Percentiles rank a stretch among this genome's conserved stretches.
Conservation (phyloP, 2,329 filamentous ascomycete genomes). For the Stagonosporopsis vannaccii region DNA sequence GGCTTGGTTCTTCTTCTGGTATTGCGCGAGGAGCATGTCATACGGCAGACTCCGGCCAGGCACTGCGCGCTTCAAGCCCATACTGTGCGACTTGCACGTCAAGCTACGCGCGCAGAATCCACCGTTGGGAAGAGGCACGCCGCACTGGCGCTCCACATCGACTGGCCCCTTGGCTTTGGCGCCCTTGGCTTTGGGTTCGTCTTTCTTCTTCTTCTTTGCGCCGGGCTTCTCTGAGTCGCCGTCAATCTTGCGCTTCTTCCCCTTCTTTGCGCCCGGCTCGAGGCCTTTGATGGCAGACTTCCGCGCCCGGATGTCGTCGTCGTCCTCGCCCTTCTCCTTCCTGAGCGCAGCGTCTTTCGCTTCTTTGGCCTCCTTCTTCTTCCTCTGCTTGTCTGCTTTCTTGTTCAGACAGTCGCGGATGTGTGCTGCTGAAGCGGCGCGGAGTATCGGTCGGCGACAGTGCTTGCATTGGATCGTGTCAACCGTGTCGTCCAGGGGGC, state of each 20-base stretch:
- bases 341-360: constrained; percentile 58
- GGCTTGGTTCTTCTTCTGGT: constrained; percentile 95
- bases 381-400: constrained; percentile 72
- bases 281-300: constrained; percentile 53
- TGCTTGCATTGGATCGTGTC: constrained; percentile 87
- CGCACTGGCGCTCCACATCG: constrained; percentile 92
- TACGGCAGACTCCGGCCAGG: constrained; percentile 87
- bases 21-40: constrained; percentile 78
- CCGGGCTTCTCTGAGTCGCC: constrained; percentile 81
- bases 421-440: constrained; percentile 77
- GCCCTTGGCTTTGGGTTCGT: constrained; percentile 83
- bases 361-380: constrained; percentile 69
- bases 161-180: constrained; percentile 91
- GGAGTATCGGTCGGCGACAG: constrained; percentile 87
- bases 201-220: constrained; percentile 88
- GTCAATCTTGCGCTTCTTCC: constrained; percentile 58
- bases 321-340: constrained; percentile 56
- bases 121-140: constrained; percentile 84
- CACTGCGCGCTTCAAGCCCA: constrained; percentile 91
- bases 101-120: constrained; percentile 86
- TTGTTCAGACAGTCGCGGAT: constrained; percentile 83
- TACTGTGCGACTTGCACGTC: constrained; percentile 94
- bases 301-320: constrained; percentile 50
- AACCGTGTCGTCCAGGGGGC: constrained; percentile 79
- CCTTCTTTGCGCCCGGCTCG: constrained; percentile 51